A percentile compares a stretch with the other conserved stretches of the same genome.
Conservation (phyloP, 1,284 basidiomycete genomes). For the Porogramme epimiltina region DNA sequence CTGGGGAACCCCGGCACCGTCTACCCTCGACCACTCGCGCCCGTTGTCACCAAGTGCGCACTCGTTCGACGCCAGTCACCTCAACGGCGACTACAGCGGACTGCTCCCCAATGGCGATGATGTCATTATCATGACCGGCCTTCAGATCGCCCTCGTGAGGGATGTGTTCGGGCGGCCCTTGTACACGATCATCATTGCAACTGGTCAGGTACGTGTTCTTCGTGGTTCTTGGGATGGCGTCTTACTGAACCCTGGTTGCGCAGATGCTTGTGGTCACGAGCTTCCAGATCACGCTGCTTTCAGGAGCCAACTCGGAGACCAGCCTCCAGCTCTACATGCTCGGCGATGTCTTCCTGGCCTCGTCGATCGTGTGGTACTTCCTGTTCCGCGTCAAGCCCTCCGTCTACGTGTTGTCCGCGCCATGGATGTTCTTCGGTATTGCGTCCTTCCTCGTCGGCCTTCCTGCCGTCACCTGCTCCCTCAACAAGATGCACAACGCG, state of each 20-base stretch:
- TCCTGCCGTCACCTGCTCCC: constrained; percentile 71
- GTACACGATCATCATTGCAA: constrained; percentile 85
- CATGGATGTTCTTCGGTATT: constrained; percentile 88
- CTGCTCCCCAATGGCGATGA: constrained; percentile 56
- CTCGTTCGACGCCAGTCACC: constrained; percentile 39
- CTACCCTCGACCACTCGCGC: constrained; percentile 69
- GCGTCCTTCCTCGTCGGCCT: constrained; percentile 91
- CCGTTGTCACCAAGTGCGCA: constrained; percentile 65
- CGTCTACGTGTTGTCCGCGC: constrained; percentile 80
- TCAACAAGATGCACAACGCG: constrained; percentile 62
- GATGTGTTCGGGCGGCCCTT: constrained; percentile 84
- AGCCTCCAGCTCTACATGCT: constrained; percentile 88
- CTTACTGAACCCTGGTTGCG: too few relatives aligned
- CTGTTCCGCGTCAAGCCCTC: constrained; percentile 89
- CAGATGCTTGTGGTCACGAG: constrained; percentile 88
- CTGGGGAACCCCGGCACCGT: constrained; percentile 74
- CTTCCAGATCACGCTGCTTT: constrained; percentile 90
- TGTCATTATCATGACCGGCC: constrained; percentile 70
- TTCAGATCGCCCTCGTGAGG: constrained; percentile 81
- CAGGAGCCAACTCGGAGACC: constrained; percentile 83
- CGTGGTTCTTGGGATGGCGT: constrained; percentile 12
- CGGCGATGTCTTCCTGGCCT: constrained; percentile 81
- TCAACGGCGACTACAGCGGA: constrained; percentile 52
- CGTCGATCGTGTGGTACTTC: constrained; percentile 88
- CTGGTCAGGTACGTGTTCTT: constrained; percentile 66